A percentile compares a stretch with the other conserved stretches of the same genome.
These are phyloP conservation scores for Fusarium veterinarium DNA, from an alignment of 2,329 filamentous ascomycete species.

Conservation along the genomic window DNA sequence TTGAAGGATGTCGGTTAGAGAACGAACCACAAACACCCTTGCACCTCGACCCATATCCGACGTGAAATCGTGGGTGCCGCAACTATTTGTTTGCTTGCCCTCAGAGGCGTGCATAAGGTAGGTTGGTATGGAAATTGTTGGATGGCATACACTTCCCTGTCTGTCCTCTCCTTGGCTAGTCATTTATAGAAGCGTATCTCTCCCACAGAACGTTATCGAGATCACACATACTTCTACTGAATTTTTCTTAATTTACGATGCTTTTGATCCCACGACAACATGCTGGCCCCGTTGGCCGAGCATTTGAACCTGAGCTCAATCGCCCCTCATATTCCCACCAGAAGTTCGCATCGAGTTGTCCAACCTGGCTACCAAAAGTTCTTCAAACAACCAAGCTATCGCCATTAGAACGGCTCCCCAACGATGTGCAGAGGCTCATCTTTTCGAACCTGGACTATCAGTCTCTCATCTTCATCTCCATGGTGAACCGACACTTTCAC, in stretches of 20 bases:
- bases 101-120: slow-evolving; percentile 17
- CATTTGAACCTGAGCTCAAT: slow-evolving; percentile 26
- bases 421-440: slow-evolving; percentile 49
- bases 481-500: slow-evolving; percentile 51
- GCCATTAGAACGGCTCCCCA: slow-evolving; percentile 50
- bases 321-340: slow-evolving; percentile 18
- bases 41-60: slow-evolving; percentile 27
- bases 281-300: slow-evolving; percentile 14
- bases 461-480: slow-evolving; percentile 54
- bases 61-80: slow-evolving; percentile 4
- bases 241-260: slow-evolving; percentile 36
- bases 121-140: background rate
- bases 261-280: slow-evolving; percentile 45
- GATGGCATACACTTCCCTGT: slow-evolving; percentile 4
- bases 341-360: slow-evolving; percentile 16
- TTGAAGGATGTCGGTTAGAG: slow-evolving; percentile 36
- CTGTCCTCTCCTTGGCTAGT: slow-evolving; percentile 9
- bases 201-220: slow-evolving; percentile 43
- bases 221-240: slow-evolving; percentile 22
- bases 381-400: slow-evolving; percentile 36
- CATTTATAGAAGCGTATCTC: slow-evolving; percentile 42
- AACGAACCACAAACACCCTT: slow-evolving; percentile 34
- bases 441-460: slow-evolving; percentile 54
- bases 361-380: slow-evolving; percentile 19
- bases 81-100: slow-evolving; percentile 33